Conservation (phyloP, 768 basidiomycete genomes). For the Suillus placidus region DNA sequence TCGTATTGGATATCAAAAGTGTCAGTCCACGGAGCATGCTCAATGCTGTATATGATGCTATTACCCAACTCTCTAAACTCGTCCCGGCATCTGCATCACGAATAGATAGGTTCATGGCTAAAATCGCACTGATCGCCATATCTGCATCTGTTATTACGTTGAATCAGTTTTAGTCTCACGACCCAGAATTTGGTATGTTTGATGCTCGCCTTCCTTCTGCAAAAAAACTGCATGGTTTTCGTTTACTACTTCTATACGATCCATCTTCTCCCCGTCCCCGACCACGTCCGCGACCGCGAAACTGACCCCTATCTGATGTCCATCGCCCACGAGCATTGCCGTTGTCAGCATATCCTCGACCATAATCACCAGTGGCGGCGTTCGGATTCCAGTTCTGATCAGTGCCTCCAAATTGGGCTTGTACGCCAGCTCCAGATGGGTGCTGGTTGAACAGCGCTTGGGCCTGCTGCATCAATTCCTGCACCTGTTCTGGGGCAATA, state of each 20-base stretch:
- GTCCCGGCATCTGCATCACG: conserved; percentile 12
- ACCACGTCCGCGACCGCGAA: conserved; percentile 61
- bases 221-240: conserved; percentile 90
- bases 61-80: neutral
- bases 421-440: conserved; percentile 32
- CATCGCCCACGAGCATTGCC: conserved; percentile 46
- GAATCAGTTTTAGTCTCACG: conserved; percentile 40
- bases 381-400: conserved; percentile 45
- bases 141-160: conserved; percentile 73
- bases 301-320: conserved; percentile 50
- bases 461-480: conserved; percentile 56
- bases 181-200: conserved; percentile 36
- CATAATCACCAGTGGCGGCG: conserved; percentile 47
- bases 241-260: conserved; percentile 78
- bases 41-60: conserved; percentile 3
- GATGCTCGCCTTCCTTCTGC: conserved; percentile 90
- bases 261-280: conserved; percentile 57
- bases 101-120: conserved; percentile 59
- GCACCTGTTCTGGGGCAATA: conserved; percentile 62
- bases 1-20: conserved; percentile 2
- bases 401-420: conserved; percentile 37
- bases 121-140: conserved; percentile 89
- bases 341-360: conserved; percentile 51
- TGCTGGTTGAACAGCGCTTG: conserved; percentile 35
- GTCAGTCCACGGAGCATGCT: conserved; percentile 5